phyloP scores from a whole-genome alignment of 2,329 filamentous ascomycete genomes.

The Arthrobotrys conoides region DNA sequence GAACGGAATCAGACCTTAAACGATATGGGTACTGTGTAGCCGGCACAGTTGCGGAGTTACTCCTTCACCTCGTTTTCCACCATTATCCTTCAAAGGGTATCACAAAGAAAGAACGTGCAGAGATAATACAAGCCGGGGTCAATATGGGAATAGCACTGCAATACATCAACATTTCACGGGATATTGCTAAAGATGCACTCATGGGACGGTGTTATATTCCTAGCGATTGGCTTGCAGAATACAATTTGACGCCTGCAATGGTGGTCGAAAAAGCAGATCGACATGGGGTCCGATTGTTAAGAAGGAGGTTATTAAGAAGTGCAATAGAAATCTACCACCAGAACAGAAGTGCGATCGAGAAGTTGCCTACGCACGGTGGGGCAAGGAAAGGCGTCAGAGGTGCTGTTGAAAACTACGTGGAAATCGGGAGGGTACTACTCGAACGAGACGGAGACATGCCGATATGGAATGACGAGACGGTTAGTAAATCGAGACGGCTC shows the following conservation, averaged over 20 bases:
- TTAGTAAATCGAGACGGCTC: slow-evolving; percentile 69
- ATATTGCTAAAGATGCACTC: slow-evolving; percentile 77
- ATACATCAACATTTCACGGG: slow-evolving; percentile 82
- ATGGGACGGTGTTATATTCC: slow-evolving; percentile 80
- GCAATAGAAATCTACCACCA: slow-evolving; percentile 75
- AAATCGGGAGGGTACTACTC: slow-evolving; percentile 77
- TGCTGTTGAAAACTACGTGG: slow-evolving; percentile 82
- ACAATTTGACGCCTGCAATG: slow-evolving; percentile 71
- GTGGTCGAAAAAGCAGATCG: slow-evolving; percentile 71
- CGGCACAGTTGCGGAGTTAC: slow-evolving; percentile 79
- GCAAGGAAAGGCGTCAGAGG: slow-evolving; percentile 77
- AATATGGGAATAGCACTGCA: slow-evolving; percentile 82
- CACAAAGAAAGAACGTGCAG: slow-evolving; percentile 65
- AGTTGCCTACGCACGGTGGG: slow-evolving; percentile 71
- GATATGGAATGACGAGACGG: slow-evolving; percentile 63
- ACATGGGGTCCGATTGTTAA: slow-evolving; percentile 70
- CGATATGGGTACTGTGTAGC: slow-evolving; percentile 78
- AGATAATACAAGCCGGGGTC: slow-evolving; percentile 73
- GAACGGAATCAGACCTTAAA: slow-evolving; percentile 73
- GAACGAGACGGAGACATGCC: slow-evolving; percentile 63
- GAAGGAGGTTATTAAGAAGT: slow-evolving; percentile 72
- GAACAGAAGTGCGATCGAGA: slow-evolving; percentile 73
- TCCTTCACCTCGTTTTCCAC: slow-evolving; percentile 76
- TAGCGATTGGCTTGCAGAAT: slow-evolving; percentile 74
- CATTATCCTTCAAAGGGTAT: slow-evolving; percentile 67